A percentile compares a stretch with the other conserved stretches of the same genome.
phyloP scores from a whole-genome alignment of 306 rosid genomes.

The Cyamopsis tetragonoloba region DNA sequence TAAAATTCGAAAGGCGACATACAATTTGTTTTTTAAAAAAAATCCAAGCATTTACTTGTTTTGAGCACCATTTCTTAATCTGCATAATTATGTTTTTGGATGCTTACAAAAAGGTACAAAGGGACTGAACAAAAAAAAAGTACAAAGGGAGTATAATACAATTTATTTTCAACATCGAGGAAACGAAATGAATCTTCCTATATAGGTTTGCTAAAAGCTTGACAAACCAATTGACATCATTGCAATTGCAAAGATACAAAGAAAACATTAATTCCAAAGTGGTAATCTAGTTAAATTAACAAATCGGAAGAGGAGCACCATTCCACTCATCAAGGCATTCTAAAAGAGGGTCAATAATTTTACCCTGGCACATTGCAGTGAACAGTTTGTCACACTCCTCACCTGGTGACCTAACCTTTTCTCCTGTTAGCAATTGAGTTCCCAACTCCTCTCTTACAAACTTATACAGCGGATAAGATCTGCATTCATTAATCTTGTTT shows the following conservation, averaged over 20 bases:
- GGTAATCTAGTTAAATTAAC: conserved; percentile 17
- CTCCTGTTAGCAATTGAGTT: conserved; percentile 54
- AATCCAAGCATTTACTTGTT: no score
- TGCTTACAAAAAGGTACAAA: no score
- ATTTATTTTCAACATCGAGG: neutral
- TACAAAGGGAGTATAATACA: conserved; percentile 24
- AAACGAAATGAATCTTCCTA: conserved; percentile 3
- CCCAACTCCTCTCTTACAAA: conserved; percentile 75
- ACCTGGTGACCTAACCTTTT: conserved; percentile 64
- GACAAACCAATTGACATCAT: neutral
- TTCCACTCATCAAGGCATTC: conserved; percentile 76
- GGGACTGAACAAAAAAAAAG: no score
- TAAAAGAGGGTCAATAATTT: conserved; percentile 70
- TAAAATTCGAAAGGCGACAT: no score
- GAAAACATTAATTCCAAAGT: neutral
- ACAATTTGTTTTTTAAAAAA: no score
- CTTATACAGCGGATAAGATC: conserved; percentile 78
- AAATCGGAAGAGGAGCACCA: conserved; percentile 78
- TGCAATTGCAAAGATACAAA: conserved; percentile 14
- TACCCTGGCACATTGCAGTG: conserved; percentile 64
- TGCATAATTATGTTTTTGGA: no score
- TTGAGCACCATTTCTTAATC: no score
- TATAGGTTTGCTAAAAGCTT: neutral
- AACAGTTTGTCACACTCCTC: conserved; percentile 76
- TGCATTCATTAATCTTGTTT: conserved; percentile 65